Conservation (phyloP, 768 basidiomycete genomes). For the Sutorius australiensis region DNA sequence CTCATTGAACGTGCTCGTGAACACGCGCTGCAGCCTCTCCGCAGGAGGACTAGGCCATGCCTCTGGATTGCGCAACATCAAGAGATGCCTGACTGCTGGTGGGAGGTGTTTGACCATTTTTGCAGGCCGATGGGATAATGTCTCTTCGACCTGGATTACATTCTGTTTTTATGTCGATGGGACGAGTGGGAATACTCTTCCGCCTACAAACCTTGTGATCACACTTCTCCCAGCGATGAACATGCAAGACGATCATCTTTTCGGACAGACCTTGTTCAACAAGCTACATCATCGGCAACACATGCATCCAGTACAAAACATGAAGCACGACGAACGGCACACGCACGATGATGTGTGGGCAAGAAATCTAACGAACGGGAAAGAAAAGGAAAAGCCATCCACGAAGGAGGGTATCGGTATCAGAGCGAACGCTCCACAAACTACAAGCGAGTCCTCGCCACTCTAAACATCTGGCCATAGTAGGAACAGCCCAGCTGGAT, state of each 20-base stretch:
- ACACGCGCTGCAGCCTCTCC: conserved; percentile 49
- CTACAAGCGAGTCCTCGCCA: not conserved
- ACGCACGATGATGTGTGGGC: conserved; percentile 1
- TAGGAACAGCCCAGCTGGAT: conserved; percentile 45
- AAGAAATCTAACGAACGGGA: not conserved
- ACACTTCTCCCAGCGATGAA: not conserved
- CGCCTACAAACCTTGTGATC: not conserved
- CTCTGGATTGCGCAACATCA: conserved; percentile 64
- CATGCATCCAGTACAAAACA: conserved; percentile 22
- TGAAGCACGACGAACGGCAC: conserved; percentile 8
- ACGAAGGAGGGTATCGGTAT: conserved; percentile 26
- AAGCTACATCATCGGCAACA: conserved; percentile 16
- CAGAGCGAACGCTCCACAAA: conserved; percentile 4
- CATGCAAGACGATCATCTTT: not conserved
- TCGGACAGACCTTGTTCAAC: conserved; percentile 23
- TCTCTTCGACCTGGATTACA: not conserved
- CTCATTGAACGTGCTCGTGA: conserved; percentile 60
- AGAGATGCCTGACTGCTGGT: conserved; percentile 64
- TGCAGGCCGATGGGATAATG: not conserved
- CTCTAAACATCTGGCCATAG: conserved; percentile 28
- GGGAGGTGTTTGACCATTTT: conserved; percentile 49
- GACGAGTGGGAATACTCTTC: conserved; percentile 4
- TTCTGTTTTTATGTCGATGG: conserved; percentile 9
- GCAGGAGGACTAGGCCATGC: conserved; percentile 55
- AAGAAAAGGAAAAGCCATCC: conserved; percentile 5